Conservation (phyloP, 768 basidiomycete species). For the Collybia sordida region DNA sequence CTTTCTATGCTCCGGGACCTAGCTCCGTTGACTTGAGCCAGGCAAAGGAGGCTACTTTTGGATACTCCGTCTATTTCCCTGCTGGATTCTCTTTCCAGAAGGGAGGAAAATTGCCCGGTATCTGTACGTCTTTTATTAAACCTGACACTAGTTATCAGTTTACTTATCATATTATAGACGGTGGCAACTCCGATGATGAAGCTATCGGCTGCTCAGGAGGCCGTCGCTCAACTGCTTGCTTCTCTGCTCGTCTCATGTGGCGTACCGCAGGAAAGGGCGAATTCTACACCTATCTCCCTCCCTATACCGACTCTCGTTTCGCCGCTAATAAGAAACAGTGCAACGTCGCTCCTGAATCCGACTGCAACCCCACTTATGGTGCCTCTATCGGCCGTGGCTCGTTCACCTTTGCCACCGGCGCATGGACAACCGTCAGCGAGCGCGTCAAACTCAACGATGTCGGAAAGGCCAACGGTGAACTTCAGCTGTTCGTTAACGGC, state of each 20-base stretch:
- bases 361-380: constrained; percentile 63
- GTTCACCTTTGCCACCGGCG: constrained; percentile 61
- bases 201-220: constrained; percentile 67
- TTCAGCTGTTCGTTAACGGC: constrained; percentile 67
- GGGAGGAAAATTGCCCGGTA: constrained; percentile 73
- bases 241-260: constrained; percentile 74
- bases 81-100: constrained; percentile 62
- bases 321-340: constrained; percentile 49
- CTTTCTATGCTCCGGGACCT: constrained; percentile 71
- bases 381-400: constrained; percentile 69
- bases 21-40: constrained; percentile 47
- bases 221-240: constrained; percentile 53
- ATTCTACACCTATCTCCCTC: constrained; percentile 72
- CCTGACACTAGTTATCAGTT: constrained; percentile 2
- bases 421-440: constrained; percentile 68
- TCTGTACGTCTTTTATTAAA: constrained; percentile 47
- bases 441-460: constrained; percentile 75
- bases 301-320: constrained; percentile 35
- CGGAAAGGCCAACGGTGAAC: constrained; percentile 68
- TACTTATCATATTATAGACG: constrained; percentile 34
- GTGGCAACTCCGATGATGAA: constrained; percentile 47
- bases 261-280: constrained; percentile 57
- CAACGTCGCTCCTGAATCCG: constrained; percentile 45
- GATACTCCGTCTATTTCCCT: constrained; percentile 61
- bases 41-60: constrained; percentile 68